Percentiles rank a stretch among this genome's conserved stretches.
These are phyloP conservation scores for Gossypium ekmanianum DNA, from an alignment of 345 rosid genomes.

Conservation along the genomic window DNA sequence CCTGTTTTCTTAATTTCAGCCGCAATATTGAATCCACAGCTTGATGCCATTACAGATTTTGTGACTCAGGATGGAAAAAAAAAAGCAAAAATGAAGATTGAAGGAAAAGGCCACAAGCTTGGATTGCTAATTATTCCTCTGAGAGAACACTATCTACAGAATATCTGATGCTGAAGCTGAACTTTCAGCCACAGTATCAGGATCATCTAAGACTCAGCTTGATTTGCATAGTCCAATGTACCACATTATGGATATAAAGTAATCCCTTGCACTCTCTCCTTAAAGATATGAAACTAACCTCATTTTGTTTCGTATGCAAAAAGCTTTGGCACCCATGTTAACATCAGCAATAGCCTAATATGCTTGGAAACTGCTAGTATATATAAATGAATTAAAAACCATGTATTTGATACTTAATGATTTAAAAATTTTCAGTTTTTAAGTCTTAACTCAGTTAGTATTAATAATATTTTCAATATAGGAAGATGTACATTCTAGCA, in stretches of 20 bases:
- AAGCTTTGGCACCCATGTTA: slow-evolving; percentile 57
- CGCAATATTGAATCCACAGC: too few species aligned
- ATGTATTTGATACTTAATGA: too few species aligned
- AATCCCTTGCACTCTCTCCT: slow-evolving; percentile 59
- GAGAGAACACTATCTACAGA: background rate
- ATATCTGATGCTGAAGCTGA: background rate
- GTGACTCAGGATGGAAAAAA: too few species aligned
- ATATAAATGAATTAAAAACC: slow-evolving; percentile 31
- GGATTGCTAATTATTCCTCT: background rate
- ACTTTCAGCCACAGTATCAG: slow-evolving; percentile 35
- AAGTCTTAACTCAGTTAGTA: too few species aligned
- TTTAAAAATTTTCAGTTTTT: too few species aligned
- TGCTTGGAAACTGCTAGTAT: slow-evolving; percentile 66
- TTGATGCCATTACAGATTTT: too few species aligned
- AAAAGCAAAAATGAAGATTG: too few species aligned
- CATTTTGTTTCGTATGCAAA: slow-evolving; percentile 60
- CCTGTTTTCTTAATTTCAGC: background rate
- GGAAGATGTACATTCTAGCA: too few species aligned
- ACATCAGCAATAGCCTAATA: slow-evolving; percentile 52
- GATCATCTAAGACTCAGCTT: slow-evolving; percentile 42
- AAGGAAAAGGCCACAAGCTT: too few species aligned
- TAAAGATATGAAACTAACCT: slow-evolving; percentile 42
- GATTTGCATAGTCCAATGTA: slow-evolving; percentile 46
- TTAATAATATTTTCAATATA: too few species aligned
- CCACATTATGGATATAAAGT: slow-evolving; percentile 71